Base-by-base conservation (phyloP, 2,329 filamentous ascomycete species). In the Paecilomyces variotii region DNA sequence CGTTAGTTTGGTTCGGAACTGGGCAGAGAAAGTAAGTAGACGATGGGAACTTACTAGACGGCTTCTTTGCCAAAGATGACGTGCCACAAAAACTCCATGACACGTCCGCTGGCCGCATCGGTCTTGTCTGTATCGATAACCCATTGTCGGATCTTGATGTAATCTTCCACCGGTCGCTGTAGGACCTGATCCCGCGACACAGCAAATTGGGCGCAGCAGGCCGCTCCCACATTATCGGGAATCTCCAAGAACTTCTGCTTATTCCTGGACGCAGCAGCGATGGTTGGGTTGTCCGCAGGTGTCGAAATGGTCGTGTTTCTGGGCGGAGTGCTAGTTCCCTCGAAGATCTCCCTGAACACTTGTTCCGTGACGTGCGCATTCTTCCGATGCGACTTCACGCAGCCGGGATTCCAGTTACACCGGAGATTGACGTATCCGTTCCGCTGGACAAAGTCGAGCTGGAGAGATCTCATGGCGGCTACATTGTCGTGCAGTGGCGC, bases 1-100 rank as follows among this genome's bases (percentile, higher is more conserved):
- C 25, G 53, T 68, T 63, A 67, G 65, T 34, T 5, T 30, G 24
- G 9, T 19, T 24, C 28, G 19, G 50, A 24, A 57, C 4, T 11
- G 14, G 26, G 30, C 24, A 4, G 1, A 4, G 2, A 39, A 30
- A 55, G 14, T 26, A 12, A 54, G 49, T 28, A 25, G 53, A 14
- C 10, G 6, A 24, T 34, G 5, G 30, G 12, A 19, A 68, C 73
- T 63, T 65, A 77, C 74, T 75, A 73, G 19, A 78, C 69, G 6
- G 74, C 68, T 25, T 73, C 66, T 65, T 70, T 72, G 34, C 74
- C 73, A 59, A 77, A 82, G 69, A 80, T 77, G 69, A 84, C 78
- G 68, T 88, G 86, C 85, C 85, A 88, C 19, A 85, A 70, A 64
- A 86, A 87, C 67, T 88, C 85, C 68, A 87, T 79, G 2, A 87